A percentile compares a stretch with the other conserved stretches of the same genome.
Evolutionary conservation across 75 land plant species (phyloP).

Genomic region (Ceratopteris richardii): DNA sequence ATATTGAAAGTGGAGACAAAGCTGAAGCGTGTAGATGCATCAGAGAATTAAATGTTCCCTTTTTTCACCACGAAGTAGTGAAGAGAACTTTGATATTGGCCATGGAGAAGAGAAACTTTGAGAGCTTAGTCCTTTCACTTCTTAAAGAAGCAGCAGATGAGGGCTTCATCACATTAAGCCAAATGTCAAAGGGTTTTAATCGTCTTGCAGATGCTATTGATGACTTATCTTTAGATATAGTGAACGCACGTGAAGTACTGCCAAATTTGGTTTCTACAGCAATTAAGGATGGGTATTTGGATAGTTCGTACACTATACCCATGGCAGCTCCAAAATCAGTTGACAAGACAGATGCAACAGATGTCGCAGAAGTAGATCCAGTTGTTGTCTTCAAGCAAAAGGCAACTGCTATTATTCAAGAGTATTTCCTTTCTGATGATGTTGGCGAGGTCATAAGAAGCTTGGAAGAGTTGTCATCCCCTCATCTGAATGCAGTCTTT

Average conservation of each 20-base stretch:
- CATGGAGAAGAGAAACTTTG: constrained; percentile 43
- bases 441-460: constrained; percentile 30
- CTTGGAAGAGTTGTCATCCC: constrained; percentile 33
- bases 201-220: constrained; percentile 48
- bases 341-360: neutral
- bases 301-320: constrained; percentile 32
- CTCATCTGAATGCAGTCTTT: constrained; percentile 34
- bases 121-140: constrained; percentile 34
- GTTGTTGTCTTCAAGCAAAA: constrained; percentile 21
- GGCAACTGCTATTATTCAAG: constrained; percentile 31
- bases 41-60: constrained; percentile 55
- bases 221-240: constrained; percentile 56
- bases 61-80: constrained; percentile 74
- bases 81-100: constrained; percentile 55
- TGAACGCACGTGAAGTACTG: constrained; percentile 40
- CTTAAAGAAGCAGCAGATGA: constrained; percentile 54
- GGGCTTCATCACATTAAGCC: constrained; percentile 64
- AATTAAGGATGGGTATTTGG: constrained; percentile 58
- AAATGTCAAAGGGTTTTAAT: constrained; percentile 62
- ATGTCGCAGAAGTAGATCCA: constrained; percentile 8
- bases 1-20: constrained; percentile 48
- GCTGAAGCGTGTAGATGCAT: constrained; percentile 63
- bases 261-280: constrained; percentile 48
- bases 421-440: constrained; percentile 42
- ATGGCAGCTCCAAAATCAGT: neutral